Percentiles rank a stretch among this genome's conserved stretches.
Evolutionary conservation across 2,329 filamentous ascomycete species (phyloP).

Genomic region (Stagonosporopsis chrysanthemi): DNA sequence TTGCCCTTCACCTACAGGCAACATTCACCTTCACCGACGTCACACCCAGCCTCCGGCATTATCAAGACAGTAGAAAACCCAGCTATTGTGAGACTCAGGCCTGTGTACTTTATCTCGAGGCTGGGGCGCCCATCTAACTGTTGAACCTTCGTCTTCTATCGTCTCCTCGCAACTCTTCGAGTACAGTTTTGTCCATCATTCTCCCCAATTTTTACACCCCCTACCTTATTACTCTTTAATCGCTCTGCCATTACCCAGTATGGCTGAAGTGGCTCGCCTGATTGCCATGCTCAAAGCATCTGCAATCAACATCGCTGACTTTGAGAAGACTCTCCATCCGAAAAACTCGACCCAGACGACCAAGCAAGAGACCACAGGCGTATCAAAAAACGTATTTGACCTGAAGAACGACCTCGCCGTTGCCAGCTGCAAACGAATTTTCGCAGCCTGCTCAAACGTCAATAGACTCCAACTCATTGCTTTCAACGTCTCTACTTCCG

Average conservation of each 20-base stretch:
- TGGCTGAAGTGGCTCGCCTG: slow-evolving; percentile 34
- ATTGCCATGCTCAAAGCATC: slow-evolving; percentile 36
- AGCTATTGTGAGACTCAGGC: neutral
- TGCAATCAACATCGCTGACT: slow-evolving; percentile 30
- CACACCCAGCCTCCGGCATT: neutral
- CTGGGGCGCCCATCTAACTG: neutral
- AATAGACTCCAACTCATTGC: slow-evolving; percentile 22
- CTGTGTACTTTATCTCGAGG: neutral
- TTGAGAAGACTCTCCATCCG: slow-evolving; percentile 24
- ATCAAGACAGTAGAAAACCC: neutral
- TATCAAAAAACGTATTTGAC: neutral
- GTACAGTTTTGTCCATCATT: neutral
- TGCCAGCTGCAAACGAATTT: slow-evolving; percentile 32
- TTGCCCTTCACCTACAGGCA: slow-evolving; percentile 6
- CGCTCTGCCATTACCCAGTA: slow-evolving; percentile 13
- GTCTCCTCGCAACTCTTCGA: neutral
- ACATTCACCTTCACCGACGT: slow-evolving; percentile 27
- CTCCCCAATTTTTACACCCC: neutral
- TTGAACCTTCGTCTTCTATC: neutral
- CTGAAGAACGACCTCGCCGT: slow-evolving; percentile 30
- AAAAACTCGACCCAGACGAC: neutral
- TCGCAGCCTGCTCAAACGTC: slow-evolving; percentile 22
- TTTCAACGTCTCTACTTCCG: slow-evolving; percentile 17
- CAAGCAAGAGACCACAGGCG: neutral
- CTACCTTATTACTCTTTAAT: too few relatives aligned